A percentile compares a stretch with the other conserved stretches of the same genome.
phyloP scores from a whole-genome alignment of 2,329 filamentous ascomycete species.

The Aureobasidium sp. region DNA sequence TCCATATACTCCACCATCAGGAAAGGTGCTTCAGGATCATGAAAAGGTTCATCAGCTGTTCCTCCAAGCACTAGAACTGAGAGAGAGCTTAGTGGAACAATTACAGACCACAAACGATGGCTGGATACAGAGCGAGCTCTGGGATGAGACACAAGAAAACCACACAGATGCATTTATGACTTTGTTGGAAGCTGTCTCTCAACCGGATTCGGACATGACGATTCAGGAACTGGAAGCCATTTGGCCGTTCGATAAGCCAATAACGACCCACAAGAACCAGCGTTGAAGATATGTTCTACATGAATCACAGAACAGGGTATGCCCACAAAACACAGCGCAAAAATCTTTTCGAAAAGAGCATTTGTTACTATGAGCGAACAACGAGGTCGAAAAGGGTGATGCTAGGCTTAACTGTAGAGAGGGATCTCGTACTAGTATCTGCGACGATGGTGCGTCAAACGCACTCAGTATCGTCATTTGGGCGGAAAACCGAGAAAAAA shows the following conservation, averaged over 20 bases:
- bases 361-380: background rate
- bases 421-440: too few species aligned
- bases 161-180: background rate
- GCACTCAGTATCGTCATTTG: too few species aligned
- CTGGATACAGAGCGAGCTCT: slow-evolving; percentile 4
- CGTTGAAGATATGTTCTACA: background rate
- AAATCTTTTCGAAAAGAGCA: background rate
- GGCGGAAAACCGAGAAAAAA: too few species aligned
- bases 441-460: too few species aligned
- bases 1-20: slow-evolving; percentile 6
- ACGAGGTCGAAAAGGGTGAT: background rate
- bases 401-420: background rate
- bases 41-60: background rate
- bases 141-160: slow-evolving; percentile 1
- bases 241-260: slow-evolving; percentile 7
- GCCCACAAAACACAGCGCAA: background rate
- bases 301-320: background rate
- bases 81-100: slow-evolving; percentile 1
- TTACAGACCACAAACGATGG: slow-evolving; percentile 5
- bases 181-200: slow-evolving; percentile 1
- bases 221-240: slow-evolving; percentile 6
- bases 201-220: slow-evolving; percentile 7
- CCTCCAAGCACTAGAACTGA: background rate
- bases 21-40: background rate
- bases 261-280: slow-evolving; percentile 2